These are phyloP conservation scores for Emericellopsis cladophorae DNA, from an alignment of 2,329 filamentous ascomycete species.

Conservation along the genomic window DNA sequence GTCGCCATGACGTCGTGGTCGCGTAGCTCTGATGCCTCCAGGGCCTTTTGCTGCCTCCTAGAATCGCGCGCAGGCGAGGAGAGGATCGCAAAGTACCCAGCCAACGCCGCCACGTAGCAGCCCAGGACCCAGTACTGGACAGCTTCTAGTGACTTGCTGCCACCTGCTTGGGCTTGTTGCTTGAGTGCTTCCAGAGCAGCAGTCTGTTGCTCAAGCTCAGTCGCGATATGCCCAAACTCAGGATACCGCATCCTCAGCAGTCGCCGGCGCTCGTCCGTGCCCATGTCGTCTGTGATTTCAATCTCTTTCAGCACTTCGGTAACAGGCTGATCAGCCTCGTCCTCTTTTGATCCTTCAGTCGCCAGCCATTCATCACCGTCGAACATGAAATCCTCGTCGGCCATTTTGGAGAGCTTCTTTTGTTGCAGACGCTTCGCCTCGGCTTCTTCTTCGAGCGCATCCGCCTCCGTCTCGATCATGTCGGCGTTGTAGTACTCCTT, in stretches of 20 bases:
- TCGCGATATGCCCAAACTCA: conserved; percentile 76
- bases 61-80: conserved; percentile 61
- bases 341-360: conserved; percentile 31
- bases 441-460: conserved; percentile 79
- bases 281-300: conserved; percentile 71
- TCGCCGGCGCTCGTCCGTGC: conserved; percentile 58
- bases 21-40: conserved; percentile 67
- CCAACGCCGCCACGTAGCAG: conserved; percentile 74
- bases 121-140: conserved; percentile 71
- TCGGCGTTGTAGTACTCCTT: conserved; percentile 93
- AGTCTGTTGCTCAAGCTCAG: conserved; percentile 67
- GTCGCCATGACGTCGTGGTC: conserved; percentile 88
- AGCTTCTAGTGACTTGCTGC: conserved; percentile 41
- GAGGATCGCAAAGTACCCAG: conserved; percentile 92
- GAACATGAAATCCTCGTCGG: conserved; percentile 84
- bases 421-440: conserved; percentile 82
- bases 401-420: conserved; percentile 82
- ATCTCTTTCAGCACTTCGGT: conserved; percentile 79
- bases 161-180: conserved; percentile 39
- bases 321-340: conserved; percentile 47
- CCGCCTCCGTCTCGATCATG: conserved; percentile 47
- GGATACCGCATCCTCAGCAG: conserved; percentile 75
- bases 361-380: conserved; percentile 79
- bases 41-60: conserved; percentile 38
- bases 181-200: conserved; percentile 47